phyloP scores from a whole-genome alignment of 2,329 filamentous ascomycete species.

The Diaporthe sp. region DNA sequence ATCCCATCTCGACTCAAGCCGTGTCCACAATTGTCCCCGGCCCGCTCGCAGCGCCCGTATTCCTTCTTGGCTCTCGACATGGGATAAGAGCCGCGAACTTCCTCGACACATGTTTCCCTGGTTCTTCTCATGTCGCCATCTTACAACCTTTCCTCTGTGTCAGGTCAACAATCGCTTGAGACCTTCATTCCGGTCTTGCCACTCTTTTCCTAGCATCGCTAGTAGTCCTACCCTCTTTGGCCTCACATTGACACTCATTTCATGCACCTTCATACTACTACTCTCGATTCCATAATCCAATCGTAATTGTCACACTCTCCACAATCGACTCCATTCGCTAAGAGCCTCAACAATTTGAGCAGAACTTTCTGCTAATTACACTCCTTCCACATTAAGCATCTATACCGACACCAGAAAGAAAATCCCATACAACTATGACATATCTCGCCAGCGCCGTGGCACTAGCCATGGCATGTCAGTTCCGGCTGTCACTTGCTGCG shows the following conservation, averaged over 20 bases:
- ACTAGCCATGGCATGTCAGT: neutral
- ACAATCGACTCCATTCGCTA: neutral
- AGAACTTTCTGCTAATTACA: neutral
- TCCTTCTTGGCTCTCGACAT: neutral
- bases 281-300: neutral
- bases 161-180: neutral
- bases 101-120: neutral
- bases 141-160: neutral
- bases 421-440: neutral
- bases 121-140: neutral
- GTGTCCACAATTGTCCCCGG: neutral
- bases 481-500: neutral
- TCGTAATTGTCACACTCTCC: too few relatives aligned
- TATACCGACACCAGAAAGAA: neutral
- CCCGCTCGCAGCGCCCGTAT: neutral
- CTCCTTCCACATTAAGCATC: neutral
- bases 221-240: neutral
- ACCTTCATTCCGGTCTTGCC: neutral
- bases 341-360: rapidly evolving
- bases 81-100: neutral
- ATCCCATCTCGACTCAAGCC: conserved; percentile 19
- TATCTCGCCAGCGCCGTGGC: neutral
- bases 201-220: conserved; percentile 2
- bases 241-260: neutral
- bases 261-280: too few relatives aligned